Evolutionary conservation across 2,329 filamentous ascomycete species (phyloP).

Genomic region (Tricladium varicosporioides): DNA sequence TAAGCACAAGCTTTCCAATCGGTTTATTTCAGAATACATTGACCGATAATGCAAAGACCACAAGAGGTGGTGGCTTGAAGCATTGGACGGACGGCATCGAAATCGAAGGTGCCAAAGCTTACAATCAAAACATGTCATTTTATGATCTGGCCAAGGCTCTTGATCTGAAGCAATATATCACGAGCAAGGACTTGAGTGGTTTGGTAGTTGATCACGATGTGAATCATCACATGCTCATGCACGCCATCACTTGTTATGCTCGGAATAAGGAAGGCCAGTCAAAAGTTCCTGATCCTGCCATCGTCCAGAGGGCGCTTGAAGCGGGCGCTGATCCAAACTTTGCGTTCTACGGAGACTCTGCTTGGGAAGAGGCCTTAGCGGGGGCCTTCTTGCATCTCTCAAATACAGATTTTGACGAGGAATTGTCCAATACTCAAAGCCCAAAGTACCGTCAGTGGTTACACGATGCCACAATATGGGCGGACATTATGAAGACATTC

Average conservation of each 20-base stretch:
- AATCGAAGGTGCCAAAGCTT: not conserved
- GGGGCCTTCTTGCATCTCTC: constrained; percentile 2
- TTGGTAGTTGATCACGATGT: constrained; percentile 8
- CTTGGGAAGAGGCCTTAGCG: constrained; percentile 6
- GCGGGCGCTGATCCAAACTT: constrained; percentile 7
- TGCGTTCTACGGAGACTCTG: not conserved
- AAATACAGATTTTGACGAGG: not conserved
- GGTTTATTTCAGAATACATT: not conserved
- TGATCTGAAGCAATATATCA: not conserved
- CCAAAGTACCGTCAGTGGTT: not conserved
- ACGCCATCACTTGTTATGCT: constrained; percentile 1
- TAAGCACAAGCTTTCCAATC: too few relatives aligned
- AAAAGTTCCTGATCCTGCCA: constrained; percentile 2
- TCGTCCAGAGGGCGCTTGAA: not conserved
- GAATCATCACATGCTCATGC: constrained; percentile 4
- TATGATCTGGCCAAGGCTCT: constrained; percentile 4
- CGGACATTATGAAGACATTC: not conserved
- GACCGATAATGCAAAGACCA: not conserved
- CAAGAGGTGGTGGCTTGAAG: not conserved
- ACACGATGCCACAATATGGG: not conserved
- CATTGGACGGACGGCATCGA: constrained; percentile 7
- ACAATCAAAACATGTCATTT: constrained; percentile 1
- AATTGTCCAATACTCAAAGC: not conserved
- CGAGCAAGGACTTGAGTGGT: not conserved
- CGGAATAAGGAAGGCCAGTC: not conserved